Evolutionary conservation across 495 filamentous ascomycete species (phyloP).

Genomic region (Endocarpon pusillum): DNA sequence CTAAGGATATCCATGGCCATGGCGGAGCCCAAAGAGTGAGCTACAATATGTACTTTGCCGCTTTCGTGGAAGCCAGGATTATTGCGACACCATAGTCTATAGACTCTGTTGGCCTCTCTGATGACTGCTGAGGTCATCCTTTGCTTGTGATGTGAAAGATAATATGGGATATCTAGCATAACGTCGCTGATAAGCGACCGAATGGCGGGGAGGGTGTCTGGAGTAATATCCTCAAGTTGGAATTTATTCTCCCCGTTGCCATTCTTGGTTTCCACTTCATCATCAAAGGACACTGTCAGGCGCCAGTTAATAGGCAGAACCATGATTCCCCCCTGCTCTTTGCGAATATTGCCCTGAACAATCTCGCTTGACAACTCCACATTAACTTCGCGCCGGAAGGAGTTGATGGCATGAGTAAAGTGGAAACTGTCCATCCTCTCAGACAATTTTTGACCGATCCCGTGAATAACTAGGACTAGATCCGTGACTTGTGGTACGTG

Average conservation of each 20-base stretch:
- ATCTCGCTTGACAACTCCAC: conserved; percentile 58
- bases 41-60: conserved; percentile 81
- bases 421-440: conserved; percentile 91
- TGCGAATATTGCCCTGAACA: conserved; percentile 56
- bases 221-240: conserved; percentile 76
- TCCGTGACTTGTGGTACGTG: conserved; percentile 74
- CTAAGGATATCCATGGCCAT: conserved; percentile 88
- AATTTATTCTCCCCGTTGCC: conserved; percentile 45
- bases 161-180: conserved; percentile 95
- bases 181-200: conserved; percentile 86
- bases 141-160: conserved; percentile 84
- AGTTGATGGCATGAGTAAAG: conserved; percentile 89
- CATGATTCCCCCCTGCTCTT: conserved; percentile 56
- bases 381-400: conserved; percentile 65
- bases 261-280: conserved; percentile 33
- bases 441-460: conserved; percentile 92
- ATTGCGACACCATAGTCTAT: conserved; percentile 80
- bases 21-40: conserved; percentile 81
- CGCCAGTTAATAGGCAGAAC: conserved; percentile 81
- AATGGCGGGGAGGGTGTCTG: conserved; percentile 73
- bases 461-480: conserved; percentile 78
- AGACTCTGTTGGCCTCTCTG: conserved; percentile 85
- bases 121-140: conserved; percentile 86
- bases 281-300: conserved; percentile 67
- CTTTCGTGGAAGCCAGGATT: conserved; percentile 68